Evolutionary conservation across 495 filamentous ascomycete genomes (phyloP).

Genomic region (Tuber indicum): DNA sequence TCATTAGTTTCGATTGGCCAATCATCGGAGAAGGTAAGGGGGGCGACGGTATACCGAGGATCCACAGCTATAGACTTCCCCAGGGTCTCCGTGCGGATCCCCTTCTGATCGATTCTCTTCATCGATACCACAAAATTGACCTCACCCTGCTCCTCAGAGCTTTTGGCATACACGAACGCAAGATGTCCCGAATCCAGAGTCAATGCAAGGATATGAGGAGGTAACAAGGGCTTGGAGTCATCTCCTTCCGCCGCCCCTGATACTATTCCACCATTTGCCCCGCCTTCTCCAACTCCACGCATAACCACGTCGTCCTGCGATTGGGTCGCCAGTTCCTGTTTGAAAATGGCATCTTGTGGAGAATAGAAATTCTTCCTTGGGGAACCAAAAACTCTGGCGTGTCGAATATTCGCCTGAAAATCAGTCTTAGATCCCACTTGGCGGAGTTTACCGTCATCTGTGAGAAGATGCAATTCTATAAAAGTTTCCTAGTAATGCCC

Average conservation of each 20-base stretch:
- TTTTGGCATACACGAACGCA: conserved; percentile 61
- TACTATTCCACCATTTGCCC: neutral
- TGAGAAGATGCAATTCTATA: conserved; percentile 65
- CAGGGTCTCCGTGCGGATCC: conserved; percentile 53
- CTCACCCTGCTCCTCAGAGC: conserved; percentile 43
- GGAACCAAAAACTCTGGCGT: conserved; percentile 56
- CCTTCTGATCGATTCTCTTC: conserved; percentile 53
- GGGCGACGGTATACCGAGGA: conserved; percentile 51
- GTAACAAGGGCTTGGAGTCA: conserved; percentile 45
- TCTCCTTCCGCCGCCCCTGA: conserved; percentile 5
- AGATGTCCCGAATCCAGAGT: conserved; percentile 62
- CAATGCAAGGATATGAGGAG: conserved; percentile 71
- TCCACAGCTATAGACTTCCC: conserved; percentile 80
- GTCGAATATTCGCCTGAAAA: conserved; percentile 64
- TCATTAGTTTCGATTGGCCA: conserved; percentile 24
- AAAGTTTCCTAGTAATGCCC: conserved; percentile 51
- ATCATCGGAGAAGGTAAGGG: conserved; percentile 13
- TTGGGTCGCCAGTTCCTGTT: conserved; percentile 30
- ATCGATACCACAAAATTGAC: conserved; percentile 57
- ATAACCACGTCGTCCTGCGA: conserved; percentile 44
- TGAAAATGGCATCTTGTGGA: conserved; percentile 32
- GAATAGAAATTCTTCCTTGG: conserved; percentile 34
- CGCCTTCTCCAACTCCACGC: conserved; percentile 19
- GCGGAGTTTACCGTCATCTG: conserved; percentile 57
- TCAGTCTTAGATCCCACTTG: conserved; percentile 66